Conservation (phyloP, 805 yeast genomes). For the Suhomyces emberorum region DNA sequence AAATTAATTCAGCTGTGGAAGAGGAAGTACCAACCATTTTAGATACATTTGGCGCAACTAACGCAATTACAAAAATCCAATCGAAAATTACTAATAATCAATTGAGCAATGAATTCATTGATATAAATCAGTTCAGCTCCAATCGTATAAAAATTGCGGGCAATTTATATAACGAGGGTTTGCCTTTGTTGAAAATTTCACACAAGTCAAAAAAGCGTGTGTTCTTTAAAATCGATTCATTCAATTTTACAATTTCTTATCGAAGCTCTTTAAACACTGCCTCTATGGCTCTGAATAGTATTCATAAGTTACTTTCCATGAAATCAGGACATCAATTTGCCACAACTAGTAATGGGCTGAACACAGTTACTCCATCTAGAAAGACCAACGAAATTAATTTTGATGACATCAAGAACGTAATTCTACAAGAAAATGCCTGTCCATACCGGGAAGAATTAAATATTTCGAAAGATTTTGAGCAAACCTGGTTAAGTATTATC, state of each 20-base stretch:
- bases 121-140: too few species aligned
- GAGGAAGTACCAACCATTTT: too few species aligned
- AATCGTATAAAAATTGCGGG: conserved; percentile 37
- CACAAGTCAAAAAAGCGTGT: conserved; percentile 64
- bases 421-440: conserved; percentile 67
- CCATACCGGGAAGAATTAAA: conserved; percentile 85
- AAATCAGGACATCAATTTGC: too few species aligned
- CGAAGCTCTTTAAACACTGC: conserved; percentile 27
- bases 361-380: conserved; percentile 7
- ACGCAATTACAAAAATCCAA: too few species aligned
- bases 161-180: conserved; percentile 51
- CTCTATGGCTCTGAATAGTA: conserved; percentile 15
- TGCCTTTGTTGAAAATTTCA: conserved; percentile 65
- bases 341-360: too few species aligned
- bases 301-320: conserved; percentile 16
- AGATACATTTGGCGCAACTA: too few species aligned
- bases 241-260: conserved; percentile 56
- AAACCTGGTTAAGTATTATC: conserved; percentile 77
- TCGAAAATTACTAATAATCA: too few species aligned
- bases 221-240: conserved; percentile 52
- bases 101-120: too few species aligned
- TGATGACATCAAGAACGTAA: conserved; percentile 62
- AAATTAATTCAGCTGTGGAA: too few species aligned
- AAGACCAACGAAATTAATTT: conserved; percentile 35
- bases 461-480: conserved; percentile 60